These are phyloP conservation scores for Pyricularia pennisetigena DNA, from an alignment of 2,329 filamentous ascomycete genomes.

Conservation along the genomic window DNA sequence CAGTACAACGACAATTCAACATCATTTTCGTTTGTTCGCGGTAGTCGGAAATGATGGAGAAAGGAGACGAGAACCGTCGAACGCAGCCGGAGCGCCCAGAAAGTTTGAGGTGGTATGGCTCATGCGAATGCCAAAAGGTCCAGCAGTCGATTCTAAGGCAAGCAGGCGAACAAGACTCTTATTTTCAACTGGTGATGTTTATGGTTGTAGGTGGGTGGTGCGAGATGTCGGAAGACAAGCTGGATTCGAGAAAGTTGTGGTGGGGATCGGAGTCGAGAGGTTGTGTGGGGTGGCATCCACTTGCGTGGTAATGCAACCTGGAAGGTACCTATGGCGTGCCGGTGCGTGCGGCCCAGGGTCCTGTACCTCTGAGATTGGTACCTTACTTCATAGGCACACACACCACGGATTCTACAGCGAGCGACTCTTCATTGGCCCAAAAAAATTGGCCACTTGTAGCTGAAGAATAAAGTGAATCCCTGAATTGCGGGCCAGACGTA, in stretches of 20 bases:
- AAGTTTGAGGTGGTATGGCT: neutral
- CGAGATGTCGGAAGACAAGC: neutral
- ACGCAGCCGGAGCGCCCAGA: neutral
- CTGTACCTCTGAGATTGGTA: neutral
- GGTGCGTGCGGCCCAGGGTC: neutral
- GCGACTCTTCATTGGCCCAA: neutral
- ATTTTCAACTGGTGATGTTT: neutral
- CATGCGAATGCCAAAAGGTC: neutral
- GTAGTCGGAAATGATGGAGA: neutral
- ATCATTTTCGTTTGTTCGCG: neutral
- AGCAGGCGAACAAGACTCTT: neutral
- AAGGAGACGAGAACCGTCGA: neutral
- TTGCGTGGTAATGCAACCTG: neutral
- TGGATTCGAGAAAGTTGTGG: neutral
- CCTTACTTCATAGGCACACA: neutral
- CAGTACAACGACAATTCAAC: neutral
- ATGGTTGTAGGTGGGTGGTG: neutral
- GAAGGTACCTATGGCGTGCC: neutral
- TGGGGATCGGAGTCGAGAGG: neutral
- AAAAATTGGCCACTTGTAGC: neutral
- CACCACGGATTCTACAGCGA: neutral
- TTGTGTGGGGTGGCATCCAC: neutral
- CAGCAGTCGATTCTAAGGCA: neutral
- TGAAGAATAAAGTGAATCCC: neutral
- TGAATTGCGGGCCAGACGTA: neutral